Evolutionary conservation across 345 rosid species (phyloP).

Genomic region (Citropsis articulata): DNA sequence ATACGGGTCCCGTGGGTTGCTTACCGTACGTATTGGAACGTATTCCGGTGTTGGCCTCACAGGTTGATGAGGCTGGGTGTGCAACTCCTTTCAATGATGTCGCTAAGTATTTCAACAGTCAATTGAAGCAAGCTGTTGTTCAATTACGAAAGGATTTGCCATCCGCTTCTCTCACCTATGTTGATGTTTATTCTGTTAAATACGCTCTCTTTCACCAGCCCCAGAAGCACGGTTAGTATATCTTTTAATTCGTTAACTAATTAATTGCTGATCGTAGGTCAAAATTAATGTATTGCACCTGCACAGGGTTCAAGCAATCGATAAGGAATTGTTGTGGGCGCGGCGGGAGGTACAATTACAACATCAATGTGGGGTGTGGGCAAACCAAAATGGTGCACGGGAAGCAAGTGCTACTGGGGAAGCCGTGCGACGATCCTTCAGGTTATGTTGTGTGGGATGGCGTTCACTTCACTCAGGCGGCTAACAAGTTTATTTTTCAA

Average conservation of each 20-base stretch:
- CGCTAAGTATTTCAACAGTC: slow-evolving; percentile 51
- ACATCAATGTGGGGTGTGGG: slow-evolving; percentile 52
- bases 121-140: slow-evolving; percentile 38
- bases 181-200: slow-evolving; percentile 60
- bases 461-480: slow-evolving; percentile 49
- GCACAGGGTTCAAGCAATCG: slow-evolving; percentile 55
- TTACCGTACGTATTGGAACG: slow-evolving; percentile 56
- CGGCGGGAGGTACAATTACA: slow-evolving; percentile 77
- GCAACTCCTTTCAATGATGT: slow-evolving; percentile 51
- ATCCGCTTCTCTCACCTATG: slow-evolving; percentile 46
- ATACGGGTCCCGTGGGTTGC: slow-evolving; percentile 72
- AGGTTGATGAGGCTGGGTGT: slow-evolving; percentile 62
- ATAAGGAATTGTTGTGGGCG: slow-evolving; percentile 71
- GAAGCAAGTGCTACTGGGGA: slow-evolving; percentile 47
- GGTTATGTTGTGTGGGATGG: slow-evolving; percentile 49
- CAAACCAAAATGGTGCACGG: slow-evolving; percentile 36
- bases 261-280: no score
- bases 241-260: no score
- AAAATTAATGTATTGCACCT: no score
- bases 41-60: slow-evolving; percentile 38
- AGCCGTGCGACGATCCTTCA: slow-evolving; percentile 44
- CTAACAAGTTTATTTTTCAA: slow-evolving; percentile 36
- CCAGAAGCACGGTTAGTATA: slow-evolving; percentile 5
- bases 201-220: slow-evolving; percentile 38
- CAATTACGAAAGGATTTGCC: slow-evolving; percentile 45